Percentiles rank a stretch among this genome's conserved stretches.
Evolutionary conservation across 164 flowering plant genomes (phyloP).

Genomic region (Stephania japonica): DNA sequence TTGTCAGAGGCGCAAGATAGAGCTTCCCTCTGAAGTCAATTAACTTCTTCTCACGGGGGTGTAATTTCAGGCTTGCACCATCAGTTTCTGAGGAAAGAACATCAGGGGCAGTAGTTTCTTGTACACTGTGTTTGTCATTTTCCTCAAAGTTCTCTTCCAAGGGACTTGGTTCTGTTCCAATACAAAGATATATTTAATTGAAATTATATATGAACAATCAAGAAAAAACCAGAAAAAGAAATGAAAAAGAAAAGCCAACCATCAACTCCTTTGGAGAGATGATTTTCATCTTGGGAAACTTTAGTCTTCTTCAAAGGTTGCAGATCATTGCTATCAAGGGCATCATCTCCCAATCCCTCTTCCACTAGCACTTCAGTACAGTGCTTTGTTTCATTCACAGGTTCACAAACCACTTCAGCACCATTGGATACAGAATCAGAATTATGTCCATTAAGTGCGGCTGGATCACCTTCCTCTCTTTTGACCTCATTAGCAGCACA

Average conservation of each 20-base stretch:
- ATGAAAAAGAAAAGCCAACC: conserved; percentile 19
- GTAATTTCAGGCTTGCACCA: conserved; percentile 54
- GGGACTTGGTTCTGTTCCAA: conserved; percentile 23
- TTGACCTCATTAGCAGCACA: conserved; percentile 9
- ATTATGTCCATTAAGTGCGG: conserved; percentile 22
- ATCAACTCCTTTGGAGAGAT: conserved; percentile 23
- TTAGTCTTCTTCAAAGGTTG: conserved; percentile 68
- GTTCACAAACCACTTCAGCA: conserved; percentile 18
- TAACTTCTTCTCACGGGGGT: conserved; percentile 84
- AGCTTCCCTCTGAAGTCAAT: conserved; percentile 83
- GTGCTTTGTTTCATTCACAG: conserved; percentile 19
- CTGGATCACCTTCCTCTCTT: conserved; percentile 28
- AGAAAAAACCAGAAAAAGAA: background rate
- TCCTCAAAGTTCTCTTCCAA: conserved; percentile 19
- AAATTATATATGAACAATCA: background rate
- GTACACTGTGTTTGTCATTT: conserved; percentile 20
- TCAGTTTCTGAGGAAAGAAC: conserved; percentile 35
- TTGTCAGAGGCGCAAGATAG: conserved; percentile 94
- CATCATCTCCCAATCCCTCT: conserved; percentile 24
- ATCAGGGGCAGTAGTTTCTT: conserved; percentile 17
- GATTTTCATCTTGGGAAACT: conserved; percentile 27
- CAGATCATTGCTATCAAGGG: conserved; percentile 30
- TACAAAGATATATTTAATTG: conserved; percentile 2
- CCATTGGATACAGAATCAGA: conserved; percentile 29
- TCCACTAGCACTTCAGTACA: conserved; percentile 19